Base-by-base conservation (phyloP, 768 basidiomycete species). In the Serendipita sp. region DNA sequence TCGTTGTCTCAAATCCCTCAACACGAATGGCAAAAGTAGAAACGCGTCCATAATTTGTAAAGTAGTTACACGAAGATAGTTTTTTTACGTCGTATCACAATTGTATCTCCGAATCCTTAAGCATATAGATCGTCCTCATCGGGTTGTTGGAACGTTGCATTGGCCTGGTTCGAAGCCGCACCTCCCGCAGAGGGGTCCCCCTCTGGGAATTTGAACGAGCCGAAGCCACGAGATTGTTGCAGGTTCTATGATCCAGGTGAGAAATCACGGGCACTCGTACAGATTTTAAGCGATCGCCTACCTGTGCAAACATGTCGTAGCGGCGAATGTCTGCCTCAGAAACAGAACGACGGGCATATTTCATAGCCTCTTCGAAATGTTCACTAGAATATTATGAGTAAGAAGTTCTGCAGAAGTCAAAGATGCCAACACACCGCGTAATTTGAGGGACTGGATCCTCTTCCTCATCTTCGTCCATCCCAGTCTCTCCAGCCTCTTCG, bases 311-410 rank as follows among this genome's bases (percentile, higher is more conserved):
- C 86, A 96, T 93, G 81, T 98, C 95, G 74, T 98, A 99, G 61
- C 94, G 85, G 69, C 94, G 82, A 74, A 98, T 95, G 71, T 98
- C 95, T 66, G 88, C 84, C 71, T 97, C 94, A 13, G 91, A 93
- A 62, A 98, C 95, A 13, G 93, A 97, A 61, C 96, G 87, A 72
- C 96, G 87, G 65, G 96, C 94, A 69, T 82, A 98, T 75, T 87
- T 86, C 94, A 98, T 98, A 1, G 96, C 94, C 75, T 98, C 95
- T 76, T 98, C 95, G 68, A 98, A 98, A 79, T 98, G 95, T 0
- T 86, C 91, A 70, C 84, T 84, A n/a, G 61, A 26, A 64, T 50
- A 28, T 51, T n/a, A 65, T 38, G n/a, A 60, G 68, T 20, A 69
- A 28, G 38, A 16, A 42, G 38, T 48, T 13, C 3, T 4, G 13